Conservation (phyloP, 768 basidiomycete species). For the Tulasnella sp. region DNA sequence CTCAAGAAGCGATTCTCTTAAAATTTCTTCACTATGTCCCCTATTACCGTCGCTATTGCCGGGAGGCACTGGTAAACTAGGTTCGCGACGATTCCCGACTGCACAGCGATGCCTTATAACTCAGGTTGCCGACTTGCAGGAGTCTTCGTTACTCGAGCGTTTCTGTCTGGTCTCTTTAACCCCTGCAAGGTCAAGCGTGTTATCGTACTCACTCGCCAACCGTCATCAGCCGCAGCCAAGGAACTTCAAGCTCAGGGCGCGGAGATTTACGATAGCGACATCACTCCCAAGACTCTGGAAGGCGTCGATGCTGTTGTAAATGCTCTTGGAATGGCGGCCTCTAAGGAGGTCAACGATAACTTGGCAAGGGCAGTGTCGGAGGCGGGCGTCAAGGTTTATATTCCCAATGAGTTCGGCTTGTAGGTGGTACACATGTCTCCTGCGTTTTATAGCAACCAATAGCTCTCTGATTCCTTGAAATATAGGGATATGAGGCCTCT, state of each 20-base stretch:
- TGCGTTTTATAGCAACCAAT: no score
- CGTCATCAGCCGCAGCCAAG: background rate
- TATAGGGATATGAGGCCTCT: background rate
- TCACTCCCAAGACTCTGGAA: background rate
- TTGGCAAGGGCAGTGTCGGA: background rate
- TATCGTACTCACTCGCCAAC: constrained; percentile 3
- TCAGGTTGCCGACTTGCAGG: background rate
- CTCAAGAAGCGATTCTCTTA: no score
- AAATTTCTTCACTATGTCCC: no score
- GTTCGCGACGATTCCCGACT: background rate
- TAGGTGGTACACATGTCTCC: background rate
- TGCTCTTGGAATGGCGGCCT: background rate
- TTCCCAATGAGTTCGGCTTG: constrained; percentile 27
- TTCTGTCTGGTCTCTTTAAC: background rate
- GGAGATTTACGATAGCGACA: background rate
- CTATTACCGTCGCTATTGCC: background rate
- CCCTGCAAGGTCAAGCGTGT: constrained; percentile 1
- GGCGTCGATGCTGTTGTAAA: constrained; percentile 22
- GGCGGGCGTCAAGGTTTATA: constrained; percentile 27
- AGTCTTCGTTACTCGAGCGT: background rate
- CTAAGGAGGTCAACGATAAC: background rate
- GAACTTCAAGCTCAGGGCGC: constrained; percentile 7
- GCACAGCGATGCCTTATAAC: no score
- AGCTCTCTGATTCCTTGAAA: background rate
- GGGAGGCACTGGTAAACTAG: constrained; percentile 18